These are phyloP conservation scores for Eurotiales sp. DNA, from an alignment of 2,329 filamentous ascomycete species.

Conservation along the genomic window DNA sequence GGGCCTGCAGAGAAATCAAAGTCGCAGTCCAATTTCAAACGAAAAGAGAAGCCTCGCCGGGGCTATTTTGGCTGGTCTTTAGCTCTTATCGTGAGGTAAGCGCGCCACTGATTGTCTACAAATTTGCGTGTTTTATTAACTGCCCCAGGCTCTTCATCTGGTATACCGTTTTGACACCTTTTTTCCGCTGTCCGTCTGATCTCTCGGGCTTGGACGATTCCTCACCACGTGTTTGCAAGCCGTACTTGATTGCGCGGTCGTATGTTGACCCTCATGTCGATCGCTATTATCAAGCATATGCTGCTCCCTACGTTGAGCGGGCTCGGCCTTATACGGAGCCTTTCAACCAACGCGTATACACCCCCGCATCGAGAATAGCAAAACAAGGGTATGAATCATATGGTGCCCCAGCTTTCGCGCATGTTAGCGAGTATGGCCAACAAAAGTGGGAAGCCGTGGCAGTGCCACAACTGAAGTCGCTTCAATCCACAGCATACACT, in stretches of 20 bases:
- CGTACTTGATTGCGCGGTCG: slow-evolving; percentile 66
- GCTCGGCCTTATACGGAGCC: slow-evolving; percentile 67
- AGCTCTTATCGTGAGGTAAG: slow-evolving; percentile 34
- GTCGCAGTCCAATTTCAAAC: slow-evolving; percentile 10
- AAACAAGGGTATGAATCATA: slow-evolving; percentile 62
- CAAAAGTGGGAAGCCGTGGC: slow-evolving; percentile 75
- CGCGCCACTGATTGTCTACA: background rate
- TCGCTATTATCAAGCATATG: slow-evolving; percentile 83
- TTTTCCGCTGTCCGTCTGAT: slow-evolving; percentile 76
- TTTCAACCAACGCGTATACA: slow-evolving; percentile 59
- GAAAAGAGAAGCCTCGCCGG: slow-evolving; percentile 18
- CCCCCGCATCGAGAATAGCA: slow-evolving; percentile 64
- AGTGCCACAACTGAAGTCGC: slow-evolving; percentile 68
- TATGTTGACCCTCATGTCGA: slow-evolving; percentile 70
- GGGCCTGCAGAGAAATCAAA: slow-evolving; percentile 19
- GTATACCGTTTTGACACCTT: slow-evolving; percentile 76
- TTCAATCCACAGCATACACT: slow-evolving; percentile 57
- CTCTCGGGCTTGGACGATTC: slow-evolving; percentile 63
- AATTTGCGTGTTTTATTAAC: background rate
- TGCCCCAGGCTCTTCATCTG: slow-evolving; percentile 68
- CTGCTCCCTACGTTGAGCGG: slow-evolving; percentile 74
- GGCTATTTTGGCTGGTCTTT: slow-evolving; percentile 31
- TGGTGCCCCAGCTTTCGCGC: slow-evolving; percentile 67
- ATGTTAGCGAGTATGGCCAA: slow-evolving; percentile 62
- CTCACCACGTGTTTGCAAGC: slow-evolving; percentile 76